These are phyloP conservation scores for Globisporangium sylvaticum DNA, from an alignment of 352 stramenopile species.

Conservation along the genomic window DNA sequence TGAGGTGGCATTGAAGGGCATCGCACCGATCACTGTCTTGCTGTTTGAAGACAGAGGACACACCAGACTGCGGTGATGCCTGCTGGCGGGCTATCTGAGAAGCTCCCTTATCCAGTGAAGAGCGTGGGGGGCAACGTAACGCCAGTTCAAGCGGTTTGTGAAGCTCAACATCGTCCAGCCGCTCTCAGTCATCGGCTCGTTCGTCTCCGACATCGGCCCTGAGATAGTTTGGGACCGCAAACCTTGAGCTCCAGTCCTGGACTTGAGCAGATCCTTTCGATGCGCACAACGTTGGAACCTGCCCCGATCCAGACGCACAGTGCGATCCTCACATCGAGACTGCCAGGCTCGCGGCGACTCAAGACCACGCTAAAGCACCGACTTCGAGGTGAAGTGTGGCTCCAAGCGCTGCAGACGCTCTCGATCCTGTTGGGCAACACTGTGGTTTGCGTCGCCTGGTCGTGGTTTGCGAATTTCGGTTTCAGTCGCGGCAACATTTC, in stretches of 20 bases:
- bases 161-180: background rate
- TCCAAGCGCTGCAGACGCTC: slow-evolving; percentile 10
- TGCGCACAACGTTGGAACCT: background rate
- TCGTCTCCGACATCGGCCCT: background rate
- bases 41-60: background rate
- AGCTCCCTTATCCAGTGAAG: background rate
- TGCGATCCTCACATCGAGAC: background rate
- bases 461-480: background rate
- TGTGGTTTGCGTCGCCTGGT: background rate
- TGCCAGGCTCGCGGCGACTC: background rate
- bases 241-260: background rate
- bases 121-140: background rate
- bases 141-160: background rate
- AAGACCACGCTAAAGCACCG: background rate
- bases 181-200: background rate
- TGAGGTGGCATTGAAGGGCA: background rate
- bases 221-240: background rate
- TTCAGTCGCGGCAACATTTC: slow-evolving; percentile 21
- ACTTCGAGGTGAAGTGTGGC: slow-evolving; percentile 1
- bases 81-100: background rate
- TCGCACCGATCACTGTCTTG: background rate
- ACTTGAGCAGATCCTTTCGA: background rate
- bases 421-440: slow-evolving; percentile 24
- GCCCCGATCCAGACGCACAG: background rate
- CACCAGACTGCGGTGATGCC: background rate